Evolutionary conservation across 208 protist genomes (phyloP).

Genomic region (Trypanosoma theileri): DNA sequence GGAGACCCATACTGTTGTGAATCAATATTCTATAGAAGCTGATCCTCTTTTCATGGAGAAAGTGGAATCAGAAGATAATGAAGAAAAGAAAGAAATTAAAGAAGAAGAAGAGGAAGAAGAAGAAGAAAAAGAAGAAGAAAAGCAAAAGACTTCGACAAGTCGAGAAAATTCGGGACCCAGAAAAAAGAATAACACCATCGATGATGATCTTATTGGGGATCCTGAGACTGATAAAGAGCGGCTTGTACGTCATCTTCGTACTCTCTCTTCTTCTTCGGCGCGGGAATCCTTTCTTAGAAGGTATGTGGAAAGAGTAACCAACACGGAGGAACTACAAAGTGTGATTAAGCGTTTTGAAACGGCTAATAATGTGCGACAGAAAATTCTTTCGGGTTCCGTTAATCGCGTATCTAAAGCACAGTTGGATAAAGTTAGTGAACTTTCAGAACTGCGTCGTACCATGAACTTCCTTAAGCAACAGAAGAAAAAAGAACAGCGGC

Average conservation of each 20-base stretch:
- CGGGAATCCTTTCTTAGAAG: constrained; percentile 24
- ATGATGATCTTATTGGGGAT: constrained; percentile 9
- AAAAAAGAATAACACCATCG: background rate
- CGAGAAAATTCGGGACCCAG: background rate
- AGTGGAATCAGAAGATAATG: background rate
- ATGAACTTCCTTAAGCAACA: constrained; percentile 18
- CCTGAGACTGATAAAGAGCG: constrained; percentile 19
- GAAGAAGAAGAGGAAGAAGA: background rate
- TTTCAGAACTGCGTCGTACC: constrained; percentile 31
- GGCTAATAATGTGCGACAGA: constrained; percentile 22
- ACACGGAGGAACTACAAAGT: constrained; percentile 14
- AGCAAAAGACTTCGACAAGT: background rate
- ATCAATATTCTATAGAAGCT: too few species aligned
- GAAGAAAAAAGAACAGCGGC: constrained; percentile 24
- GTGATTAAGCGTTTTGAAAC: constrained; percentile 28
- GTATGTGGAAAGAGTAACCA: constrained; percentile 24
- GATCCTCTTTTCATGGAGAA: too few species aligned
- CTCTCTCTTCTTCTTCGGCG: background rate
- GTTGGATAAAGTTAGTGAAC: constrained; percentile 24
- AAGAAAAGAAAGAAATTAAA: background rate
- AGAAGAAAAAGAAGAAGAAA: background rate
- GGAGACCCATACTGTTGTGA: too few species aligned
- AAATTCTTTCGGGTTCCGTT: constrained; percentile 31
- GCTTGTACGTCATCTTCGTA: constrained; percentile 8
- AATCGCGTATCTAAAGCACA: constrained; percentile 42